Evolutionary conservation across 2,329 filamentous ascomycete genomes (phyloP).

Genomic region (Alternaria incomplexa): DNA sequence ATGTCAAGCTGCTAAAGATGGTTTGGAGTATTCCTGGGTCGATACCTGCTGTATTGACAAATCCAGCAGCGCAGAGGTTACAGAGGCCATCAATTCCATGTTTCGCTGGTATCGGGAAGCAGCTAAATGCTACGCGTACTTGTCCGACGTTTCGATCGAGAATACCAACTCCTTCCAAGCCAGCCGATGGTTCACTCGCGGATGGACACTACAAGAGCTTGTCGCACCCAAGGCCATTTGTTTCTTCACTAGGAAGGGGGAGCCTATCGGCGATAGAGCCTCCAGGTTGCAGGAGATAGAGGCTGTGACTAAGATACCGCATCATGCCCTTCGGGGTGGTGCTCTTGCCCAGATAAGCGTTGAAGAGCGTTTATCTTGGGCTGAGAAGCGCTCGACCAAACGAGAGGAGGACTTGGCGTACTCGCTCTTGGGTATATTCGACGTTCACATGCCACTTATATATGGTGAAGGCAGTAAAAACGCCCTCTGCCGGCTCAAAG

Average conservation of each 20-base stretch:
- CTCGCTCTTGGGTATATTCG: no score
- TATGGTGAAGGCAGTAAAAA: no score
- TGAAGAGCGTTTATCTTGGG: no score
- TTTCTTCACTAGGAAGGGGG: background rate
- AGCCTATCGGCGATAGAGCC: background rate
- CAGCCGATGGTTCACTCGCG: background rate
- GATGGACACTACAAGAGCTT: background rate
- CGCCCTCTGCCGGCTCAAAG: no score
- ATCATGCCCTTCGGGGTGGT: background rate
- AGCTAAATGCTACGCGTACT: background rate
- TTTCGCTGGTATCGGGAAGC: background rate
- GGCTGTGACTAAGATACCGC: background rate
- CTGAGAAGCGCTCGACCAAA: no score
- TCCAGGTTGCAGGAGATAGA: background rate
- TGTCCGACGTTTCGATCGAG: background rate
- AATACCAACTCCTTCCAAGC: background rate
- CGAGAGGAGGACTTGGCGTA: no score
- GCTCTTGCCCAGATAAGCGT: background rate
- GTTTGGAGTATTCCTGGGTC: background rate
- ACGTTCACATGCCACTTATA: no score
- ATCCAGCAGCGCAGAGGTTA: background rate
- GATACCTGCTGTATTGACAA: background rate
- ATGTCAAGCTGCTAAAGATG: background rate
- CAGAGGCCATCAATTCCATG: background rate
- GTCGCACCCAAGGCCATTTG: background rate